phyloP scores from a whole-genome alignment of 1,284 basidiomycete species.

The Ceratobasidium sp. region DNA sequence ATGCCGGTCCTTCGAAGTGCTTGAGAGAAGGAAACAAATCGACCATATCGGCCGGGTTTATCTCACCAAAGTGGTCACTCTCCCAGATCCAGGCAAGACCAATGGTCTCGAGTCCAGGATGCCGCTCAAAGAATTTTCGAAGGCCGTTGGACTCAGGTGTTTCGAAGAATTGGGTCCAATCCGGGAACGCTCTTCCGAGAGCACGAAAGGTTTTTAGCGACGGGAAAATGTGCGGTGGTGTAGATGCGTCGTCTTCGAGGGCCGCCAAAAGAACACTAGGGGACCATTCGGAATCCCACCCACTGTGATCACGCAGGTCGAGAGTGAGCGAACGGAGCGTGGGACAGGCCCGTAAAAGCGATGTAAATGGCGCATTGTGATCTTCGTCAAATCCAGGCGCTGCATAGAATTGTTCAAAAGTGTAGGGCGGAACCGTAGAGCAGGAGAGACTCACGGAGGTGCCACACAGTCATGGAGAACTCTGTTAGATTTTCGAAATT shows the following conservation, averaged over 20 bases:
- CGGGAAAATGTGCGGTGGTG: neutral
- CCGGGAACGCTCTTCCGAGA: neutral
- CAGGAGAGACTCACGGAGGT: neutral
- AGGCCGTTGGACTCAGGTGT: neutral
- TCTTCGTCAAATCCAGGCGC: constrained; percentile 1
- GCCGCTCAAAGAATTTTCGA: neutral
- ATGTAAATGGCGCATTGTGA: neutral
- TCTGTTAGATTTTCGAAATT: constrained; percentile 8
- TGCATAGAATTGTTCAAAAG: neutral
- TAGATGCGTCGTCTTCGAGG: neutral
- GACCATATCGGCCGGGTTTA: neutral
- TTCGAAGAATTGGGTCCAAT: neutral
- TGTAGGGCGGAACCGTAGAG: neutral
- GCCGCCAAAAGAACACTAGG: neutral
- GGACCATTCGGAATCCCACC: neutral
- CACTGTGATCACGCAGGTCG: neutral
- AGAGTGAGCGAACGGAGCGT: neutral
- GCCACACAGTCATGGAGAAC: neutral
- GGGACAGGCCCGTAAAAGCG: neutral
- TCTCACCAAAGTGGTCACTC: neutral
- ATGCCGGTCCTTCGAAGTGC: constrained; percentile 3
- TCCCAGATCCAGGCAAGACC: neutral
- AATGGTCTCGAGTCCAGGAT: neutral
- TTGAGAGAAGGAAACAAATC: constrained; percentile 12
- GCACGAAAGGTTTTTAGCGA: constrained; percentile 17